Base-by-base conservation (phyloP, 2,329 filamentous ascomycete genomes). In the Paraphaeosphaeria minitans region DNA sequence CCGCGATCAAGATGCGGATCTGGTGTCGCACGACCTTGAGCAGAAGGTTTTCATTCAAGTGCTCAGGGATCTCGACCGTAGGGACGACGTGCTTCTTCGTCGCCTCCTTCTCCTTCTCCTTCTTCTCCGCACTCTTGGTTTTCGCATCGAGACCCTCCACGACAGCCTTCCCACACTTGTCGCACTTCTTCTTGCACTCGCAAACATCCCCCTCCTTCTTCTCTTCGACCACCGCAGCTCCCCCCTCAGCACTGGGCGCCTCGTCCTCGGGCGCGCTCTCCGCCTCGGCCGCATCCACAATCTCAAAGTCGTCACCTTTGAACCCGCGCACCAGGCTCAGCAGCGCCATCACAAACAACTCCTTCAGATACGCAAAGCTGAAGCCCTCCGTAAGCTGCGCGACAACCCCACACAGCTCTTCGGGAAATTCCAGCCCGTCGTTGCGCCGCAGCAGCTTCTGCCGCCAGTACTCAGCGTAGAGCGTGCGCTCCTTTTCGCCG, bases 381-480 rank as follows among this genome's bases (percentile, higher is more conserved):
- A 79, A 80, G 0, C 72, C 76, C 33, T 77, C 72, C 0, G 75
- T 78, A 33, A 79, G 62, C 52, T 70, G 56, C 8, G 75, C 73
- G 31, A 78, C 66, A 0, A 73, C 59, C 1, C 45, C 43, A 55
- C 71, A 73, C 9, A 79, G 60, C 55, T 71, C 71, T 46, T 75
- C 70, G 0, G 76, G 77, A 41, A 78, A 79, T 29, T 75, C 75
- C 2, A 79, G 65, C 0, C 56, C 63, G 21, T 62, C 56, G 39
- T 73, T 72, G 56, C 67, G 70, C 55, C 66, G 67, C 31, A 66
- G 52, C 16, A 79, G 59, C 60, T 79, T 79, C 16, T 59, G 54
- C 35, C 76, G 70, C 79, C 80, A 81, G 63, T 76, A 80, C 56
- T 75, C 62, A 12, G 71, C 74, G 60, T 82, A 81, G 10, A 66